Base-by-base conservation (phyloP, 2,329 filamentous ascomycete species). In the Curvularia sp. region DNA sequence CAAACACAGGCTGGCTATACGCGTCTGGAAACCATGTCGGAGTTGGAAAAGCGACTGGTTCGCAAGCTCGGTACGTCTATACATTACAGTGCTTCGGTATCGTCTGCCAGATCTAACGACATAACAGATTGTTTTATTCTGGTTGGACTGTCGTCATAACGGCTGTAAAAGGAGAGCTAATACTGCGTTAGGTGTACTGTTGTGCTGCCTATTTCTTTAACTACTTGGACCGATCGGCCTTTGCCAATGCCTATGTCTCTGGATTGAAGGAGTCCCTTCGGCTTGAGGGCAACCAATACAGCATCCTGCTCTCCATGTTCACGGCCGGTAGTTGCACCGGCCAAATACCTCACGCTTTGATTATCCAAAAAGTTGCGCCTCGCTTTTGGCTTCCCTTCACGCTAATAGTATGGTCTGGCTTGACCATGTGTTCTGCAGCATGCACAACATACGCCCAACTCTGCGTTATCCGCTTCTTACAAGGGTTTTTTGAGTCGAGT, bases 141-240 rank as follows among this genome's bases (percentile, higher is more conserved):
- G 43, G 55, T 57, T 15, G 19, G 43, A 6, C 13, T 10, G 12
- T 46, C 9, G 25, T 15, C 18, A 18, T 27, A 13, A 9, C n/a
- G 12, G 18, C 6, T 18, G 7, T 10, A 15, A 4, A 12, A 1
- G 18, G 21, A 8, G 13, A 23, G 25, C 19, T 57, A 2, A 57
- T 21, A 6, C 0, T 15, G 5, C 1, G 1, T 25, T 3, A 57
- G 53, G 68, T 71, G 21, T 73, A 73, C 48, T 73, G 68, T 43
- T 73, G 70, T 48, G 64, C 69, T 23, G 69, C 67, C 15, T 73
- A 72, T 52, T 73, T 72, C n/a, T 72, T 73, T 63, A 73, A 73
- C 19, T 73, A 73, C 46, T 55, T 73, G 19, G 70, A 70, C 65
- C 36, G 58, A 45, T 67, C 41, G 41, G 67, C 70, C 6, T 72